Evolutionary conservation across 1,284 basidiomycete species (phyloP), one percentile per base, ranked within the genome.

Genomic region (Kalmanozyma brasiliensis): DNA sequence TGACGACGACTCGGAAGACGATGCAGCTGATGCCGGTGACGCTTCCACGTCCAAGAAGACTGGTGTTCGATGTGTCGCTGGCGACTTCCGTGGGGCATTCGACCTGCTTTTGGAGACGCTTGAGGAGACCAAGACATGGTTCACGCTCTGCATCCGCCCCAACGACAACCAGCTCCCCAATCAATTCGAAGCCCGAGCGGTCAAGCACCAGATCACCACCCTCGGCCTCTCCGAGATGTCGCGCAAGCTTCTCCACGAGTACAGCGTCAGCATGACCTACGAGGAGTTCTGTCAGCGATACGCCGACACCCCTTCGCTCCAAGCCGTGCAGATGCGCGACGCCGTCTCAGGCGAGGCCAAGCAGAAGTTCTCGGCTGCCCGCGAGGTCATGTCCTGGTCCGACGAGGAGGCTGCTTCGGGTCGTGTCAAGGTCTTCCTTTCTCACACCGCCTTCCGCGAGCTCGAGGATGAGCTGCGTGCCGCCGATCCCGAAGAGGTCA

Each of bases 151-250:
- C 79, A 83, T 98, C 68, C 93, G 92, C 74, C 93, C 94, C 10
- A 98, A 98, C 80, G 94, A 97, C 84, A 90, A 91, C 17, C 93
- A 96, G 81, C 84, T 97, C 17, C 92, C 94, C 26, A 93, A 93
- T 79, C 94, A 98, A 82, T 85, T 96, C 53, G 95, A 98, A 84
- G 91, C 92, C 3, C 87, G 93, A 32, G 89, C 90, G 26, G 89
- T 98, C 59, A 96, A 95, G 82, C 91, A 91, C 0, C 95, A 98
- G 84, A 89, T 97, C 49, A 87, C 91, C 58, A 91, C 90, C 52
- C 82, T 90, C 32, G 92, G 93, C 0, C 76, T 98, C 61, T 85
- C 89, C 2, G 91, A 94, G 83, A 87, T 98, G 73, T 67, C 76
- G 33, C 57, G 64, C 42, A 74, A 75, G 44, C 63, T 74, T 13